Percentiles rank a stretch among this genome's conserved stretches.
phyloP scores from a whole-genome alignment of 148 eudicot genomes.

The Chenopodium album region DNA sequence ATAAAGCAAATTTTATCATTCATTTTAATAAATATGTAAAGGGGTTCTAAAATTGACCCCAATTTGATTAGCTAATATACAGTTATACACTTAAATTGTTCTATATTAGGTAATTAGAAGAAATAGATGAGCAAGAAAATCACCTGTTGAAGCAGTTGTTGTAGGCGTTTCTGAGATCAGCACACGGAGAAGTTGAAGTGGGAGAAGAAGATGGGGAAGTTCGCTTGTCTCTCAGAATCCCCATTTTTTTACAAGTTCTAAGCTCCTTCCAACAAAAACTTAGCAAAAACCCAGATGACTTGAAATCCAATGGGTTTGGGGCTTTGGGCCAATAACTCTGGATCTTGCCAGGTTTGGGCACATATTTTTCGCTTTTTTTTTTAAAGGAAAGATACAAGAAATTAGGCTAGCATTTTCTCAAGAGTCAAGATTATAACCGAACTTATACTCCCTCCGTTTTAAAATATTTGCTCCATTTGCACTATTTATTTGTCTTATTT shows the following conservation, averaged over 20 bases:
- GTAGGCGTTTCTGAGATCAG: slow-evolving; percentile 73
- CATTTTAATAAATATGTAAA: background rate
- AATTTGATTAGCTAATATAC: no score
- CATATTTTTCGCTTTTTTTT: no score
- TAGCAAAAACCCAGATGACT: background rate
- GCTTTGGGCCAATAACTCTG: background rate
- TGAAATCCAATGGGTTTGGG: background rate
- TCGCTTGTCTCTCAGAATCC: slow-evolving; percentile 43
- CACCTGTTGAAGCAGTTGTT: slow-evolving; percentile 87
- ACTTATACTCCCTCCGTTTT: no score
- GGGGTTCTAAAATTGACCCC: background rate
- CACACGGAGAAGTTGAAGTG: slow-evolving; percentile 68
- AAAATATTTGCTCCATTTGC: no score
- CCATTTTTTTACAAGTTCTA: slow-evolving; percentile 33
- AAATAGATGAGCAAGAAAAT: background rate
- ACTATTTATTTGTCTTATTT: no score
- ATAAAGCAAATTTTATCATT: background rate
- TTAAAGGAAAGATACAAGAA: no score
- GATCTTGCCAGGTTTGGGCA: no score
- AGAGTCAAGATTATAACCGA: no score
- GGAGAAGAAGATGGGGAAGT: slow-evolving; percentile 26
- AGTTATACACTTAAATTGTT: no score
- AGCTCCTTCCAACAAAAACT: background rate
- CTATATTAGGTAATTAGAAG: background rate
- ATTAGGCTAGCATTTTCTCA: no score